Base-by-base conservation (phyloP, 208 protist genomes). In the Acanthamoeba quina region DNA sequence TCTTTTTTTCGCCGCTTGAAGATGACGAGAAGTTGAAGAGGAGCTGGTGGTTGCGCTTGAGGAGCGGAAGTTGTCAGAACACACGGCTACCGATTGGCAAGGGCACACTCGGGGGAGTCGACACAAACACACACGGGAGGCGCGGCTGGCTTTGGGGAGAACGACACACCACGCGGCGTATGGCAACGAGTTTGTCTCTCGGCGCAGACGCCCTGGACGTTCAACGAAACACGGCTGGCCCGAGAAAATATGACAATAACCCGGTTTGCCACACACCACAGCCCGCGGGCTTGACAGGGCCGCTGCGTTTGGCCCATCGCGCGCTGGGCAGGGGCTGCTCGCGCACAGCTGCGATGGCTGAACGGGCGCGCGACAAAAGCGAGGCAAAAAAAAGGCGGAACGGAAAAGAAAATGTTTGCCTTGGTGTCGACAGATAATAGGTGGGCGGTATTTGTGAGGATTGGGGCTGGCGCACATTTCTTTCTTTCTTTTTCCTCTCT, bases 401-500 rank as follows among this genome's bases (percentile, higher is more conserved):
- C 29, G 37, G 37, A 15, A 41, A 49, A 52, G 31, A 52, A 26
- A 26, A 10, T 17, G 1, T 15, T 44, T 6, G n/a, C 13, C 1
- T 3, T 3, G 2, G 24, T 74, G 66, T 80, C 70, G 37, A 80
- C 70, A 49, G 5, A 54, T 52, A 80, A 80, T n/a, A 52, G 7
- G 15, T 80, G 70, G 70, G 37, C 70, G 70, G 70, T 80, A 80
- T 80, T 80, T 80, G 31, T 80, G 29, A 80, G 70, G 70, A 47
- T 80, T 49, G 70, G 9, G 31, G 15, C 17, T 4, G 70, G 41
- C n/a, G 24, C 19, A 13, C 0, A 9, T 44, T 80, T 80, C 70
- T 49, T 80, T 80, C 70, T 80, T 80, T 80, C 70, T 80, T 80
- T 80, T 80, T 49, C 70, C 70, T 80, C 70, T 49, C 70, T 80